Base-by-base conservation (phyloP, 2,329 filamentous ascomycete species). In the Fusarium proliferatum region DNA sequence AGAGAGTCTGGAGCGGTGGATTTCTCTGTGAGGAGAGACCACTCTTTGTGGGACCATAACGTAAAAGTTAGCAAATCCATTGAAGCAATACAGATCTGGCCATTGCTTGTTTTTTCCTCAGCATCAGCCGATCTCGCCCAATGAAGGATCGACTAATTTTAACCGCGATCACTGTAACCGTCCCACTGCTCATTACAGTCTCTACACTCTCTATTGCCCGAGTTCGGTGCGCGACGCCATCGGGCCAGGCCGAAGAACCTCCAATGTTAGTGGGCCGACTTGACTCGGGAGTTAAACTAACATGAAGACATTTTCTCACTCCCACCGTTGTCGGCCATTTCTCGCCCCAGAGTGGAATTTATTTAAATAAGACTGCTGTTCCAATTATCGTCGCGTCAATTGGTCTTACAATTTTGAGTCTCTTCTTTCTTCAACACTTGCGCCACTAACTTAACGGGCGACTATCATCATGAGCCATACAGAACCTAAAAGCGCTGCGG, bases 51-150 rank as follows among this genome's bases (percentile, higher is more conserved):
- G 72, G 61, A 67, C 72, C 49, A 69, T 75, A 66, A 74, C 72
- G 72, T 74, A 74, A 74, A 57, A 39, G 67, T 75, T 74, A 64
- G 61, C 52, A 52, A 70, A 74, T 74, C 46, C 19, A 23, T 33
- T 63, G 67, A 71, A 59, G 62, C 46, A 52, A 21, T 52, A 42
- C 36, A 42, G 45, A 64, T 60, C 64, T 68, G 59, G 33, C 53
- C 53, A 68, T 51, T 60, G 46, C 58, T 68, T 53, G 30, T n/a
- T 48, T 55, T 15, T 12, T 23, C n/a, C 23, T 23, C 33, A 34
- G 17, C 33, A 2, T 43, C 28, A 38, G 34, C 61, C 61, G 59
- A 61, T 53, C 43, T 58, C 58, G 49, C 49, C 49, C 56, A 51
- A 58, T 58, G 1, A 11, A 26, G 33, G 3, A n/a, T 45, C 19